Evolutionary conservation across 139 green algal species (phyloP), one percentile per base, ranked within the genome.

Genomic region (Coelastrella sp.): DNA sequence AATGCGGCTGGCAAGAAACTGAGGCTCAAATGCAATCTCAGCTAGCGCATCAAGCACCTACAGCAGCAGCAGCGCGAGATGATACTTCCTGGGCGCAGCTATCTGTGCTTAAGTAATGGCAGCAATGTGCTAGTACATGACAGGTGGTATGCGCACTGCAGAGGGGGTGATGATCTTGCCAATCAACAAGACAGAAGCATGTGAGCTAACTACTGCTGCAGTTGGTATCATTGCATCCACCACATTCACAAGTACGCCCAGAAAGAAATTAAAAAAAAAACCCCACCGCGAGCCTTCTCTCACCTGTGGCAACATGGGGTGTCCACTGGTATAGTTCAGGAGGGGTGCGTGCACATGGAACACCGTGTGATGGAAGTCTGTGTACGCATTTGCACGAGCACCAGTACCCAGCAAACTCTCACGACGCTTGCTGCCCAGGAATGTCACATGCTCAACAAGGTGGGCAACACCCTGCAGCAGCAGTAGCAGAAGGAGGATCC

Each of bases 311-410:
- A 99, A 94, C 96, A 99, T 98, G 68, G 95, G 93, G 83, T 94
- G 81, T 9, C 94, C 93, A 3, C 92, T 96, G 68, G 93, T 94
- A 80, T 90, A 91, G 92, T 98, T 98, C 60, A 78, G 80, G 19
- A 97, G 90, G 3, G 98, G 98, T 20, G 97, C 92, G 91, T 99
- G 98, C 76, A 99, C 96, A 91, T 99, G 98, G 94, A 99, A 99
- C 22, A 99, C 98, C n/a, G 98, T 99, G 96, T 99, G 98, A 94
- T 99, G 98, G 92, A 99, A 99, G 95, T 99, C 98, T 24, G 98
- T 99, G 96, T 99, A 99, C 0, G 98, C 98, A 91, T 99, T 99
- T 79, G 96, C 97, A 56, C 98, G 94, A 0, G 96, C 95, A 8
- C 97, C 95, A 58, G 84, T 88, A 68, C 98, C 98, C 75, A 99